phyloP scores from a whole-genome alignment of 2,329 filamentous ascomycete species.

The Arthrobotrys iridis region DNA sequence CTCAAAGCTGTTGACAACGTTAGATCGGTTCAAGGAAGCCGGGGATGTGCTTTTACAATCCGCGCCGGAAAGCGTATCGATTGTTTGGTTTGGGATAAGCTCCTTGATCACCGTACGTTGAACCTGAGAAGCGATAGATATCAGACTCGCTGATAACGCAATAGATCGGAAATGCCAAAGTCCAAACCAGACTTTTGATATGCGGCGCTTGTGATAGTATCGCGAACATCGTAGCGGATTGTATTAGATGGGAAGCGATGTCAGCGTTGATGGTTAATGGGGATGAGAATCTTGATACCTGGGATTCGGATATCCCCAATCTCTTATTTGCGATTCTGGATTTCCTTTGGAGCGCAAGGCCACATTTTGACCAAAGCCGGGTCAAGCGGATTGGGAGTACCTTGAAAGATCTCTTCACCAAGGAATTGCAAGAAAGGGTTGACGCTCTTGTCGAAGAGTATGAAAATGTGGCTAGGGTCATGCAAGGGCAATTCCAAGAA shows the following conservation, averaged over 20 bases:
- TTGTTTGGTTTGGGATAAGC: slow-evolving; percentile 44
- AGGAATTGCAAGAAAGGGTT: slow-evolving; percentile 10
- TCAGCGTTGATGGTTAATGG: neutral
- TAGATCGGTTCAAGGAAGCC: slow-evolving; percentile 27
- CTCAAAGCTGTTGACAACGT: slow-evolving; percentile 19
- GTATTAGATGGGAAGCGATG: slow-evolving; percentile 34
- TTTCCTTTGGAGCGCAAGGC: slow-evolving; percentile 40
- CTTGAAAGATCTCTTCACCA: slow-evolving; percentile 20
- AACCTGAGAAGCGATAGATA: neutral
- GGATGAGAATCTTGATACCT: slow-evolving; percentile 9
- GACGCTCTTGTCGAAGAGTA: slow-evolving; percentile 6
- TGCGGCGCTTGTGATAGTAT: slow-evolving; percentile 43
- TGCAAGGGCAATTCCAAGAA: slow-evolving; percentile 18
- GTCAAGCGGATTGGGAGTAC: slow-evolving; percentile 22
- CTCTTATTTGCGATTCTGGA: slow-evolving; percentile 34
- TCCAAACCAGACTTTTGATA: slow-evolving; percentile 40
- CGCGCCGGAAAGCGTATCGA: slow-evolving; percentile 46
- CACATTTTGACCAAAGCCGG: slow-evolving; percentile 36
- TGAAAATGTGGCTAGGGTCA: neutral
- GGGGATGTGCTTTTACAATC: slow-evolving; percentile 35
- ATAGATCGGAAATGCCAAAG: slow-evolving; percentile 32
- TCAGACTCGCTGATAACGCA: neutral
- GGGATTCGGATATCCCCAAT: slow-evolving; percentile 37
- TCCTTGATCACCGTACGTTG: slow-evolving; percentile 39
- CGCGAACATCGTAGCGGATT: slow-evolving; percentile 35